Conservation (phyloP, 768 basidiomycete species). For the Lactarius psammicola region DNA sequence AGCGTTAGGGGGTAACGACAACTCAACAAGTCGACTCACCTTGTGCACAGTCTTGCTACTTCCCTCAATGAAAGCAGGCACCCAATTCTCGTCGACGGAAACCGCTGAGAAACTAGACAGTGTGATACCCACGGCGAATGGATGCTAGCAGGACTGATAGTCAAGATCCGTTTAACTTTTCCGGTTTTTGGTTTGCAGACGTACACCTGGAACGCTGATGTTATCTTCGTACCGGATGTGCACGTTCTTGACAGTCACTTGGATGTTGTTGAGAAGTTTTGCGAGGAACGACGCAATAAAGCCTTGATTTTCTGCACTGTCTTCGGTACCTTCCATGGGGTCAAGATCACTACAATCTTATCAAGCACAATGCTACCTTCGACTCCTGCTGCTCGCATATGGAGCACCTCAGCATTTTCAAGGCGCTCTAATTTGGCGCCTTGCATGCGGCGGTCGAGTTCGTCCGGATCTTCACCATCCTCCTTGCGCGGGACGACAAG, state of each 20-base stretch:
- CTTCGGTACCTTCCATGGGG: constrained; percentile 34
- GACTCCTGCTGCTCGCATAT: constrained; percentile 56
- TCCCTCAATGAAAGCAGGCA: constrained; percentile 89
- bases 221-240: constrained; percentile 97
- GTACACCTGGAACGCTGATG: constrained; percentile 86
- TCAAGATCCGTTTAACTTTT: constrained; percentile 1
- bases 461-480: constrained; percentile 67
- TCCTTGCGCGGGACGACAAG: constrained; percentile 83
- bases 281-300: constrained; percentile 78
- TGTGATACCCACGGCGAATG: constrained; percentile 90
- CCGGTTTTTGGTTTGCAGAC: constrained; percentile 33
- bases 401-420: constrained; percentile 81
- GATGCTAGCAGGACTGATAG: constrained; percentile 59
- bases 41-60: constrained; percentile 87
- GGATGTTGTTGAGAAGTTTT: constrained; percentile 93
- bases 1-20: constrained; percentile 9
- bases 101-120: constrained; percentile 83
- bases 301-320: constrained; percentile 69
- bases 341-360: not conserved
- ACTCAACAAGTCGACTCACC: constrained; percentile 40
- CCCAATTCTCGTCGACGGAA: constrained; percentile 87
- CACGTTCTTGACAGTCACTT: constrained; percentile 93
- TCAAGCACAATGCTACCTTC: constrained; percentile 39
- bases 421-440: constrained; percentile 87
- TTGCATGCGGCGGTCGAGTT: constrained; percentile 80